Conservation (phyloP, 1,139 yeast species). For the Yamadazyma pseudoaaseri region DNA sequence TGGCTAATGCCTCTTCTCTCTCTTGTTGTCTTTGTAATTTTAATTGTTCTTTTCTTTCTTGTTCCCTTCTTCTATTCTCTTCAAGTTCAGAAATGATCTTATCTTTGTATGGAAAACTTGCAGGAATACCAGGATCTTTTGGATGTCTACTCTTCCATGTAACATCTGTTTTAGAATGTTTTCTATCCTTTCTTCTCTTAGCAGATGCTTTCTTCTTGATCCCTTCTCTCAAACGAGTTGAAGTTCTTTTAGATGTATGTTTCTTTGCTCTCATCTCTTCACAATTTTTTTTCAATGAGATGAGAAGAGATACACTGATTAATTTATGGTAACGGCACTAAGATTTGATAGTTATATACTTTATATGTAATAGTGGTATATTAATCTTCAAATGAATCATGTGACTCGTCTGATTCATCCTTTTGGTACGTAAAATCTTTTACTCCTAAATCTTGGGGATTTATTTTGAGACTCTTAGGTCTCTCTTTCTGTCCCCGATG, state of each 20-base stretch:
- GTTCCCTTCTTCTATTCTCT: conserved; percentile 59
- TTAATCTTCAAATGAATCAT: too few species aligned
- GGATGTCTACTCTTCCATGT: conserved; percentile 87
- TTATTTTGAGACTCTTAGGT: conserved; percentile 8
- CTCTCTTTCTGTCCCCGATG: background rate
- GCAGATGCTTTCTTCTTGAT: conserved; percentile 95
- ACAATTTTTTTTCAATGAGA: conserved; percentile 3
- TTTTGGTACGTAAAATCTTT: conserved; percentile 5
- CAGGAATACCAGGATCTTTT: conserved; percentile 93
- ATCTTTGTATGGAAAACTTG: conserved; percentile 92
- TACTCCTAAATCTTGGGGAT: conserved; percentile 8
- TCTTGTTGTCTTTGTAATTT: conserved; percentile 46
- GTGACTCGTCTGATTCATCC: background rate
- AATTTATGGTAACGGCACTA: conserved; percentile 2
- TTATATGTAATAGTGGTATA: background rate
- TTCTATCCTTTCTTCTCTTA: conserved; percentile 80
- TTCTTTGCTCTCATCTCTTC: conserved; percentile 49
- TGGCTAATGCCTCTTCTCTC: conserved; percentile 45
- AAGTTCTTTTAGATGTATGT: conserved; percentile 79
- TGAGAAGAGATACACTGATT: conserved; percentile 6
- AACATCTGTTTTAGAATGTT: conserved; percentile 78
- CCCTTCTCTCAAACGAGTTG: conserved; percentile 94
- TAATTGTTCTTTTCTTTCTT: conserved; percentile 57
- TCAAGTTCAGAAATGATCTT: conserved; percentile 80
- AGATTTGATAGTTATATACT: background rate